Conservation (phyloP, 345 rosid genomes). For the Salix exigua region DNA sequence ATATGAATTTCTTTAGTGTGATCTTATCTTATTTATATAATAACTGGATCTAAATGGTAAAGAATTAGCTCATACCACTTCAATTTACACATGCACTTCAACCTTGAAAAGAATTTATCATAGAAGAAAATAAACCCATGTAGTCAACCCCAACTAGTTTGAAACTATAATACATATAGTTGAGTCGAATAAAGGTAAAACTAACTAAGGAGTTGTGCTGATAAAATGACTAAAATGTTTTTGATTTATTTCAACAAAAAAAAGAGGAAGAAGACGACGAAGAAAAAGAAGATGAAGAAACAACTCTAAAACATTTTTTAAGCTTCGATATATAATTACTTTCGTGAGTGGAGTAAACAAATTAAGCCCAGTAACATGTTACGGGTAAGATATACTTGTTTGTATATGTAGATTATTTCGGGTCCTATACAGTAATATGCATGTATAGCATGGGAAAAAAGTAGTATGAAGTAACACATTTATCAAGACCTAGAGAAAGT, state of each 20-base stretch:
- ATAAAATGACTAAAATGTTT: not conserved
- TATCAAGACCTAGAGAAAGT: conserved; percentile 30
- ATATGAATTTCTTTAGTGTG: no score
- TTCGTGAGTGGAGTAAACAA: not conserved
- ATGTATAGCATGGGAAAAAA: not conserved
- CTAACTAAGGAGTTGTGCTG: not conserved
- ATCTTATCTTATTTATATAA: not conserved
- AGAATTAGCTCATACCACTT: not conserved
- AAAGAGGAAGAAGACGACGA: no score
- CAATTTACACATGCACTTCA: not conserved
- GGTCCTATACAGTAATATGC: conserved; percentile 7
- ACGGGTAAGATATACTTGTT: not conserved
- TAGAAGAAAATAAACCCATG: not conserved
- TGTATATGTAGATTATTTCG: conserved; percentile 5
- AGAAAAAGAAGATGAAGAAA: no score
- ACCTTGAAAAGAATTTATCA: not conserved
- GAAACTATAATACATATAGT: not conserved
- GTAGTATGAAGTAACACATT: not conserved
- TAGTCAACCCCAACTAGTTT: not conserved
- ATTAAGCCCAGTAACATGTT: not conserved
- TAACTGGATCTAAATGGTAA: not conserved
- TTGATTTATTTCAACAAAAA: no score
- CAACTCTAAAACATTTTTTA: not conserved
- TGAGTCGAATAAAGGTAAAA: not conserved
- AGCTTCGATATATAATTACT: not conserved